Evolutionary conservation across 2,329 filamentous ascomycete genomes (phyloP).

Genomic region (Alternaria triticimaculans): DNA sequence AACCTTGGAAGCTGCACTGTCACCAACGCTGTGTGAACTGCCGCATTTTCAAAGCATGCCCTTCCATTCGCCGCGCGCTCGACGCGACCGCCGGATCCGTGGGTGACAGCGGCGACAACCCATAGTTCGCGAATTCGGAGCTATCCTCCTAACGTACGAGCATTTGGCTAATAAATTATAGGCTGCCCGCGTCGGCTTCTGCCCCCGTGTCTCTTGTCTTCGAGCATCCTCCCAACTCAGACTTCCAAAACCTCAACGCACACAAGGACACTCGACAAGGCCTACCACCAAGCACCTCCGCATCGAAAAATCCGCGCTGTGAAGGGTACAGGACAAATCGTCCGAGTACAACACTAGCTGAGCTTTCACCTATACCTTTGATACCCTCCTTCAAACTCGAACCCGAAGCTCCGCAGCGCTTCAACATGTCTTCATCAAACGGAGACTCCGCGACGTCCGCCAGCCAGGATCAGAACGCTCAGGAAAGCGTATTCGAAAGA

Average conservation of each 20-base stretch:
- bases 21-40: neutral
- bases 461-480: constrained; percentile 7
- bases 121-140: neutral
- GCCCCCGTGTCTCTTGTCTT: constrained; percentile 15
- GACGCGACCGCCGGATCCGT: neutral
- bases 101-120: constrained; percentile 4
- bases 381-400: neutral
- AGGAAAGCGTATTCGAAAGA: constrained; percentile 21
- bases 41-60: neutral
- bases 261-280: neutral
- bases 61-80: constrained; percentile 4
- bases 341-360: neutral
- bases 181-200: constrained; percentile 28
- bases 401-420: neutral
- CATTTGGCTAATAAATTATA: constrained; percentile 12
- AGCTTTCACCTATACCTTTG: neutral
- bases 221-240: neutral
- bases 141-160: neutral
- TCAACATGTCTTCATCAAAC: constrained; percentile 21
- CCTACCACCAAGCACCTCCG: neutral
- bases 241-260: constrained; percentile 5
- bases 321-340: neutral
- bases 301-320: neutral
- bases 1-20: neutral
- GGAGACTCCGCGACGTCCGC: constrained; percentile 3